Conservation (phyloP, 2,329 filamentous ascomycete species). For the Ceratocystis lukuohia region DNA sequence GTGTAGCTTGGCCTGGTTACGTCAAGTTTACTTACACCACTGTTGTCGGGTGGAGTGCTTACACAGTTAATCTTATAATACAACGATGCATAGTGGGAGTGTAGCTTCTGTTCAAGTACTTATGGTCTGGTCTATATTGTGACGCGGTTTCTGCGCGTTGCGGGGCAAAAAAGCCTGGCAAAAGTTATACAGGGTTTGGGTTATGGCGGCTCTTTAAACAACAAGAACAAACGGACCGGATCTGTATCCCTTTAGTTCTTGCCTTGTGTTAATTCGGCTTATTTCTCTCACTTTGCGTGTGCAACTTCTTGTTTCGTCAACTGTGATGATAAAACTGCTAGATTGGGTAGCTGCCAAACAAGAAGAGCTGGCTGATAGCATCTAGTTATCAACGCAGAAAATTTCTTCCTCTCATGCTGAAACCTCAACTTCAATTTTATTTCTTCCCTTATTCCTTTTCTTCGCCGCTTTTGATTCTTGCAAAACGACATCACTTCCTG, state of each 20-base stretch:
- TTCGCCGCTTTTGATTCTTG: too few relatives aligned
- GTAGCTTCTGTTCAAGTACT: not conserved
- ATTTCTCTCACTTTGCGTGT: not conserved
- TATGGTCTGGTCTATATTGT: not conserved
- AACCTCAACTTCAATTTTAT: not conserved
- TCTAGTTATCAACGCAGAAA: not conserved
- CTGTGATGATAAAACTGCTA: not conserved
- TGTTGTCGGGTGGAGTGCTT: too few relatives aligned
- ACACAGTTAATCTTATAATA: not conserved
- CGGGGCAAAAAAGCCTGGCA: not conserved
- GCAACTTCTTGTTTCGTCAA: not conserved
- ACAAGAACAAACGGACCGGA: not conserved
- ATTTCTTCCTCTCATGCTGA: not conserved
- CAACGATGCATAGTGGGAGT: not conserved
- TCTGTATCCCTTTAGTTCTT: constrained; percentile 1
- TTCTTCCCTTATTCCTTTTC: not conserved
- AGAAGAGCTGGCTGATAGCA: not conserved
- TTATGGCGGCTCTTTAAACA: not conserved
- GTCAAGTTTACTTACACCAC: too few relatives aligned
- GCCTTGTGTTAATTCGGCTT: not conserved
- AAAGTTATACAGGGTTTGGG: not conserved
- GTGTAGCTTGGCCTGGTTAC: too few relatives aligned
- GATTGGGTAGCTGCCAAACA: not conserved
- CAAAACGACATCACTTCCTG: not conserved
- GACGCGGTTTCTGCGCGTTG: constrained; percentile 9